These are phyloP conservation scores for Fusarium gaditjirri DNA, from an alignment of 2,329 filamentous ascomycete species.

Conservation along the genomic window DNA sequence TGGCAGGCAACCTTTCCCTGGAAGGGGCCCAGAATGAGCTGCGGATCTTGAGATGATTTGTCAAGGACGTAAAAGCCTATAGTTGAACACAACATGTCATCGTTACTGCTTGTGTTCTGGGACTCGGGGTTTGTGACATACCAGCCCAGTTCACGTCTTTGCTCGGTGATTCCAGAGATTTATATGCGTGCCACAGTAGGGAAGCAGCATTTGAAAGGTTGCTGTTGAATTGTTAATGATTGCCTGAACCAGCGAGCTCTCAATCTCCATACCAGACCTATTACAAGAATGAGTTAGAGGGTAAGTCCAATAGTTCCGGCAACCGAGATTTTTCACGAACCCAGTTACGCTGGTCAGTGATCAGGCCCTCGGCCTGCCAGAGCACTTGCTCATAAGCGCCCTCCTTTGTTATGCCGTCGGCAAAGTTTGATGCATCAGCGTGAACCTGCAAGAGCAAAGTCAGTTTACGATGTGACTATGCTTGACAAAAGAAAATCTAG, in stretches of 20 bases:
- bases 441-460: slow-evolving; percentile 66
- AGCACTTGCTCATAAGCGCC: slow-evolving; percentile 80
- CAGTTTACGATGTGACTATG: background rate
- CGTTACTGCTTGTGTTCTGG: slow-evolving; percentile 8
- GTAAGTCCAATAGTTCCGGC: slow-evolving; percentile 26
- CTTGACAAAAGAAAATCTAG: background rate
- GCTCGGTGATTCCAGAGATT: slow-evolving; percentile 74
- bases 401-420: slow-evolving; percentile 71
- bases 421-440: slow-evolving; percentile 82
- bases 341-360: slow-evolving; percentile 82
- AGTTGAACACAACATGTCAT: slow-evolving; percentile 6
- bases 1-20: slow-evolving; percentile 85
- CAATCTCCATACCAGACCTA: slow-evolving; percentile 43
- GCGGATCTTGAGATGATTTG: slow-evolving; percentile 53
- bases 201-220: slow-evolving; percentile 82
- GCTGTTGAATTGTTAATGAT: slow-evolving; percentile 54
- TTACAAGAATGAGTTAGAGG: background rate
- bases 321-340: slow-evolving; percentile 56
- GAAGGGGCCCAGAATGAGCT: slow-evolving; percentile 82
- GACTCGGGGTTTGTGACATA: slow-evolving; percentile 45
- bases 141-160: slow-evolving; percentile 81
- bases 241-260: background rate
- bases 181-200: slow-evolving; percentile 82
- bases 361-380: slow-evolving; percentile 74
- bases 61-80: slow-evolving; percentile 80